Evolutionary conservation across 306 rosid species (phyloP), one percentile per base, ranked within the genome.

Genomic region (Quillaja saponaria): DNA sequence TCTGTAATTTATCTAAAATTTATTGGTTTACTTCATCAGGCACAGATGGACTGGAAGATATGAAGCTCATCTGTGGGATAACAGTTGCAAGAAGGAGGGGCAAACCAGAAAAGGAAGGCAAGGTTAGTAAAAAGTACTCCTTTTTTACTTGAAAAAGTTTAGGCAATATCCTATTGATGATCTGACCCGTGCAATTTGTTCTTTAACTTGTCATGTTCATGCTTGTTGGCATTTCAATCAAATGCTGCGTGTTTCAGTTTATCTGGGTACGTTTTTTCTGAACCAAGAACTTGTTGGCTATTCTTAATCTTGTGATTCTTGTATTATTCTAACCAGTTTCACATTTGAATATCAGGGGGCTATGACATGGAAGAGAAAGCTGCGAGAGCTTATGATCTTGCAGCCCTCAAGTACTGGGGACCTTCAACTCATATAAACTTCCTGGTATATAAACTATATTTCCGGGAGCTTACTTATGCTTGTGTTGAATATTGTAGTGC

Each of bases 341-440:
- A 12, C 3, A 49, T 72, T 31, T 72, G 42, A 61, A 68, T 48
- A 21, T 6, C 55, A 92, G 99, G 99, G 15, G 99, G 99, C n/a
- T 94, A 94, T 72, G 99, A 94, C 73, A 89, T 85, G 97, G 99
- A 94, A 76, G 97, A 87, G 77, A 94, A 94, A 77, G 99, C 99
- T 52, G 99, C 99, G 14, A 94, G 95, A 69, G 91, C 99, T 20
- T 94, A 94, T 76, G 99, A 94, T 85, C 95, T 87, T 41, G 99
- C 99, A 0, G 99, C 99, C 0, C 87, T 94, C 2, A 94, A 94
- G 77, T 94, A 94, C 68, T 94, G 99, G 99, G 99, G 99, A 51
- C 75, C 95, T 44, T 76, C 97, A 7, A 87, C 99, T 1, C 99
- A 94, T 55, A 87, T 94, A 14, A 94, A 94, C 76, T 94, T 87